Conservation (phyloP, 805 yeast species). For the Yarrowia sp. region DNA sequence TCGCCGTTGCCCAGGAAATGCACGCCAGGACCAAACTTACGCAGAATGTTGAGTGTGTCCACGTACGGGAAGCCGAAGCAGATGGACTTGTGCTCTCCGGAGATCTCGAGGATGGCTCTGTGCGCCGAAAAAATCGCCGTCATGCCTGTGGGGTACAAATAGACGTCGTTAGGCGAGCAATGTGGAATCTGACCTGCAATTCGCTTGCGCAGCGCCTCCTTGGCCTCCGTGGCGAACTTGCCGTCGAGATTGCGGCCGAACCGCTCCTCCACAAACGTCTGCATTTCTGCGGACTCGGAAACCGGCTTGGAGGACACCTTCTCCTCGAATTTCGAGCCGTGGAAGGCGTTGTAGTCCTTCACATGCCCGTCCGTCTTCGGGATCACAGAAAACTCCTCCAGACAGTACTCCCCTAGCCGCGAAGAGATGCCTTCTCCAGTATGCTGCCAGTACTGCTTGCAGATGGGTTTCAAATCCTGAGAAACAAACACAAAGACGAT, state of each 20-base stretch:
- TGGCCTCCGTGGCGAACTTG: constrained; percentile 72
- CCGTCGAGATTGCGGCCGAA: constrained; percentile 87
- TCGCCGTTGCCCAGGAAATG: constrained; percentile 85
- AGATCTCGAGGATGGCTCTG: constrained; percentile 38
- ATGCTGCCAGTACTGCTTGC: constrained; percentile 94
- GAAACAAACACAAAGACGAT: constrained; percentile 82
- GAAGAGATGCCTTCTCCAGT: constrained; percentile 96
- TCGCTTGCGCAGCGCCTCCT: constrained; percentile 66
- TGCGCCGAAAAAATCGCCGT: constrained; percentile 85
- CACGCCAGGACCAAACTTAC: constrained; percentile 90
- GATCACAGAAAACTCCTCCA: constrained; percentile 50
- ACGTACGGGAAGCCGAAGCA: constrained; percentile 97
- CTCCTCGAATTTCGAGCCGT: background rate
- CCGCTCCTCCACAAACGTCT: constrained; percentile 77
- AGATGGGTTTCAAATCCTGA: constrained; percentile 53
- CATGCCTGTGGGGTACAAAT: constrained; percentile 88
- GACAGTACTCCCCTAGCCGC: constrained; percentile 79
- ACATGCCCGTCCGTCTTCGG: constrained; percentile 31
- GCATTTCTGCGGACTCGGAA: constrained; percentile 45
- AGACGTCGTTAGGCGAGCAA: constrained; percentile 59
- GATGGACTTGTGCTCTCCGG: constrained; percentile 49
- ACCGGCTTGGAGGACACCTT: constrained; percentile 28
- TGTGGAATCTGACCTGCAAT: constrained; percentile 65
- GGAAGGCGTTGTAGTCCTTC: background rate
- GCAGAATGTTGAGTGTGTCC: constrained; percentile 80